A percentile compares a stretch with the other conserved stretches of the same genome.
These are phyloP conservation scores for Daucus carota DNA, from an alignment of 129 eudicot species.

Conservation along the genomic window DNA sequence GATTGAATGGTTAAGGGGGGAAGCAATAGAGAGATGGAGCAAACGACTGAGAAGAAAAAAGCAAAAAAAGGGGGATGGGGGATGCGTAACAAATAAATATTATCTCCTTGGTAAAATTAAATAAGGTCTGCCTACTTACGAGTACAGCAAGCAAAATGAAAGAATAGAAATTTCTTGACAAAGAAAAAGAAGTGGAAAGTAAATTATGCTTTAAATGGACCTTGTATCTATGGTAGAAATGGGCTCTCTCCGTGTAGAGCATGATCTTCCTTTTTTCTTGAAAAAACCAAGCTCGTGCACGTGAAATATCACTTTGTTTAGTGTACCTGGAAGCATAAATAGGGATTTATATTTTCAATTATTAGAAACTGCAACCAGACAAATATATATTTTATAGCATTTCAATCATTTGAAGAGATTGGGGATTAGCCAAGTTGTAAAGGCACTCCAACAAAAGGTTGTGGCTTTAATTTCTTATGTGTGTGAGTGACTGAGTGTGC, in stretches of 20 bases:
- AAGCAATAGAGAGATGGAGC: not conserved
- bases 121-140: not conserved
- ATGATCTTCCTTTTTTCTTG: slow-evolving; percentile 67
- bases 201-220: slow-evolving; percentile 18
- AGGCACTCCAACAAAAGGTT: not conserved
- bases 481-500: no score
- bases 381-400: not conserved
- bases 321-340: slow-evolving; percentile 40
- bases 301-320: slow-evolving; percentile 60
- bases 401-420: not conserved
- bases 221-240: slow-evolving; percentile 86
- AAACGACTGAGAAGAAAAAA: not conserved
- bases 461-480: not conserved
- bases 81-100: not conserved
- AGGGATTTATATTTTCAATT: slow-evolving; percentile 2
- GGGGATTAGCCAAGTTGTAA: not conserved
- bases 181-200: no score
- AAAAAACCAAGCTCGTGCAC: slow-evolving; percentile 73
- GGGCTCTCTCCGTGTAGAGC: slow-evolving; percentile 94
- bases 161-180: no score
- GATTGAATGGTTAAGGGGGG: not conserved
- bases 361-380: not conserved
- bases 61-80: not conserved
- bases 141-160: slow-evolving; percentile 1
- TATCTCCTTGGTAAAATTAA: not conserved